phyloP scores from a whole-genome alignment of 2,329 filamentous ascomycete species.

The Fusarium coffeatum region DNA sequence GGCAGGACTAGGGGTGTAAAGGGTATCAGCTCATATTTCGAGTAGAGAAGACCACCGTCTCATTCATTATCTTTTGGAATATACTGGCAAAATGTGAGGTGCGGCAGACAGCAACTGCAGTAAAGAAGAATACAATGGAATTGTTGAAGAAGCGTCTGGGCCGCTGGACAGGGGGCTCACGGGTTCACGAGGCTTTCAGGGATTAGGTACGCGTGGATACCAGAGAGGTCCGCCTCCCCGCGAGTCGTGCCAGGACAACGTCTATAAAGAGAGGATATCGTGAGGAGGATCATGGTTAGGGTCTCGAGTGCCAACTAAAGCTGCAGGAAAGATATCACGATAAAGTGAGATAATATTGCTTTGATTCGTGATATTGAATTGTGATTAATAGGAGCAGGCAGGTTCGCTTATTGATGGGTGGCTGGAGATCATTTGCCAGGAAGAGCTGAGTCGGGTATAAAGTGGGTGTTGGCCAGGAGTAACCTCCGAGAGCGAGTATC shows the following conservation, averaged over 20 bases:
- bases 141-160: neutral
- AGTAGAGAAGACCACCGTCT: neutral
- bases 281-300: neutral
- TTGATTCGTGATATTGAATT: neutral
- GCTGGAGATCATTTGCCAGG: conserved; percentile 27
- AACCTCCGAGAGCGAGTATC: conserved; percentile 2
- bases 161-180: neutral
- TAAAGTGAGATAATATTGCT: conserved; percentile 1
- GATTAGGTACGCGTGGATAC: conserved; percentile 18
- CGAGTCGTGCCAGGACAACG: neutral
- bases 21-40: neutral
- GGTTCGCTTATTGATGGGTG: conserved; percentile 8
- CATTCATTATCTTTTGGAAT: neutral
- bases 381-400: neutral
- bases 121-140: neutral
- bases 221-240: conserved; percentile 14
- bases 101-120: neutral
- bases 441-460: conserved; percentile 14
- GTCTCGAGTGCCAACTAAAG: neutral
- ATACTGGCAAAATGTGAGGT: neutral
- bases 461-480: conserved; percentile 2
- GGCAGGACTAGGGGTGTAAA: neutral
- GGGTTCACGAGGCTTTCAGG: conserved; percentile 1
- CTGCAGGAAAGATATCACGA: neutral
- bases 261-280: conserved; percentile 8